phyloP scores from a whole-genome alignment of 305 asterid species.

The Fraxinus greggii region DNA sequence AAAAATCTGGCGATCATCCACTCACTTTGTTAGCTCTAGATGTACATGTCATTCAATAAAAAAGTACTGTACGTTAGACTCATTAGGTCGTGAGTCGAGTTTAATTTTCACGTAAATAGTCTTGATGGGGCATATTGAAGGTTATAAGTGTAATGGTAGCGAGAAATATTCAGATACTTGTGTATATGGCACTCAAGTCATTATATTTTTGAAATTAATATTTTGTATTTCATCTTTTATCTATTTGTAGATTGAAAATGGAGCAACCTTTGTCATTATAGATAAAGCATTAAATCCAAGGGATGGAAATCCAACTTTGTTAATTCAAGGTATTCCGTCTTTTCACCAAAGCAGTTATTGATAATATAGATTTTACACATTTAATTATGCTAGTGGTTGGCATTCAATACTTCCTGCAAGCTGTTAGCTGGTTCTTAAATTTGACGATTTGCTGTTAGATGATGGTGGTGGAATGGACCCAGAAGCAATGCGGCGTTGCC shows the following conservation, averaged over 20 bases:
- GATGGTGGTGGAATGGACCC: constrained; percentile 96
- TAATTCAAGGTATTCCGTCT: constrained; percentile 68
- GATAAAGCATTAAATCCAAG: constrained; percentile 69
- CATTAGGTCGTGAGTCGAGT: constrained; percentile 6
- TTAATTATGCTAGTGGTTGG: constrained; percentile 21
- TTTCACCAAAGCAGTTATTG: constrained; percentile 8
- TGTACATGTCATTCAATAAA: neutral
- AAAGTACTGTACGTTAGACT: constrained; percentile 4
- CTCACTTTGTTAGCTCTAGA: neutral
- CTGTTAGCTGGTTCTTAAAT: constrained; percentile 17
- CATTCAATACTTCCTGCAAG: constrained; percentile 19
- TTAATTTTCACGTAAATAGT: constrained; percentile 10
- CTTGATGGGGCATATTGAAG: constrained; percentile 14
- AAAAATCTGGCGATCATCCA: constrained; percentile 7
- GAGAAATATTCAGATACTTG: constrained; percentile 3
- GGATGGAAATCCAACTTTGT: constrained; percentile 69
- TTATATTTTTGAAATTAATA: constrained; percentile 22
- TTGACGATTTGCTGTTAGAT: constrained; percentile 48
- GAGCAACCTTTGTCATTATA: constrained; percentile 62
- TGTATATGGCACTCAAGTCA: constrained; percentile 5
- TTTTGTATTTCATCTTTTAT: constrained; percentile 31
- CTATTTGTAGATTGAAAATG: constrained; percentile 65
- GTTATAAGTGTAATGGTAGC: neutral
- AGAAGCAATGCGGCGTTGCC: constrained; percentile 75
- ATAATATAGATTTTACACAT: neutral